These are phyloP conservation scores for Alternaria rosae DNA, from an alignment of 2,329 filamentous ascomycete species.

Conservation along the genomic window DNA sequence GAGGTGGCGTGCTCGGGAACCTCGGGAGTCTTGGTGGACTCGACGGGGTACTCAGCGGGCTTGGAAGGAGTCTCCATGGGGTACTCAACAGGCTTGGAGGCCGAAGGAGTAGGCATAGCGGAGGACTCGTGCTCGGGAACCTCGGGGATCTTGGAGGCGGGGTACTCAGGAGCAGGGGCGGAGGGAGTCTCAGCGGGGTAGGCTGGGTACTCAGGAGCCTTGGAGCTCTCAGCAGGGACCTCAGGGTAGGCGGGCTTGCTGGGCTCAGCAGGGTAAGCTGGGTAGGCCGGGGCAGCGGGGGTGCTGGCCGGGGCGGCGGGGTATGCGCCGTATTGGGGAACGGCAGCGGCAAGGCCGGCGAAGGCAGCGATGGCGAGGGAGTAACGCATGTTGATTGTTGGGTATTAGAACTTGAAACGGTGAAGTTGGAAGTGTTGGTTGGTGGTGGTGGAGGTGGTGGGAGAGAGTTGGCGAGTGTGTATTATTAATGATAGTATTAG, in stretches of 20 bases:
- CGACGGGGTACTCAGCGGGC: slow-evolving; percentile 7
- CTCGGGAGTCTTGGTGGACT: slow-evolving; percentile 10
- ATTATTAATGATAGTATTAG: slow-evolving; percentile 52
- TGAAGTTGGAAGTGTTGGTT: slow-evolving; percentile 24
- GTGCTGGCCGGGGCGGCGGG: slow-evolving; percentile 15
- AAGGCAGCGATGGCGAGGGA: slow-evolving; percentile 45
- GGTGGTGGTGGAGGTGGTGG: slow-evolving; percentile 17
- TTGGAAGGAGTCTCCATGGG: slow-evolving; percentile 10
- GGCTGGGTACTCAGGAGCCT: slow-evolving; percentile 18
- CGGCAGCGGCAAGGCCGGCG: slow-evolving; percentile 42
- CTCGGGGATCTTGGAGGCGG: slow-evolving; percentile 14
- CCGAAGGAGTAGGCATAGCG: slow-evolving; percentile 1
- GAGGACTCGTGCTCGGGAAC: slow-evolving; percentile 19
- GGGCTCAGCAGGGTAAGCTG: slow-evolving; percentile 16
- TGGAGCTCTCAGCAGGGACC: not conserved
- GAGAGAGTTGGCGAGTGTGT: slow-evolving; percentile 25
- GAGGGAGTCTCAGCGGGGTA: slow-evolving; percentile 4
- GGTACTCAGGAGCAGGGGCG: slow-evolving; percentile 8
- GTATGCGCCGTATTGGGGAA: slow-evolving; percentile 36
- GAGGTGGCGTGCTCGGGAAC: slow-evolving; percentile 19
- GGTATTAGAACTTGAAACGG: slow-evolving; percentile 36
- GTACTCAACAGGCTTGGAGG: slow-evolving; percentile 5
- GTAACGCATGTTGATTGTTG: slow-evolving; percentile 52
- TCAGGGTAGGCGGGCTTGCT: slow-evolving; percentile 14
- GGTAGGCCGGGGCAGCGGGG: slow-evolving; percentile 25